A percentile compares a stretch with the other conserved stretches of the same genome.
phyloP scores from a whole-genome alignment of 108 stramenopile species.

The Fistulifera solaris region DNA sequence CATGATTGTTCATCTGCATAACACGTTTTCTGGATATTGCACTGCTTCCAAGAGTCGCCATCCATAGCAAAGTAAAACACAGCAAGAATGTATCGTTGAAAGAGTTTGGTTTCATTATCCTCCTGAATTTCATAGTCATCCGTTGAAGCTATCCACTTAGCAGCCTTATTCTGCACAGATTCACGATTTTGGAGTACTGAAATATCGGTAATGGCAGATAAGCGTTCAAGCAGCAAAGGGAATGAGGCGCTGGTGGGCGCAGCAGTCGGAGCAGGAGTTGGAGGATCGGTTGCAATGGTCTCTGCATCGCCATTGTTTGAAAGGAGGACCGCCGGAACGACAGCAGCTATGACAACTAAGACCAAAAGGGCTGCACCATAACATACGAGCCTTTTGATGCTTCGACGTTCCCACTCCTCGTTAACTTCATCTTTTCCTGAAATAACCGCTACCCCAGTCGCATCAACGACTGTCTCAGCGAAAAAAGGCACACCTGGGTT shows the following conservation, averaged over 20 bases:
- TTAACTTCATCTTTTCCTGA: conserved; percentile 7
- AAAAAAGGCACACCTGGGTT: conserved; percentile 8
- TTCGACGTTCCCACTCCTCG: conserved; percentile 6
- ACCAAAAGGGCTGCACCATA: conserved; percentile 5
- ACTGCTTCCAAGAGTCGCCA: background rate
- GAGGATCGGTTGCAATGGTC: background rate
- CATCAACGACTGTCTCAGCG: conserved; percentile 15
- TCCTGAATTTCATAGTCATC: conserved; percentile 7
- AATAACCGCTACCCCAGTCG: conserved; percentile 14
- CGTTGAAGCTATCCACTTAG: conserved; percentile 25
- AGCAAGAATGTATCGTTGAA: conserved; percentile 25
- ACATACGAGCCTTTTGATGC: background rate
- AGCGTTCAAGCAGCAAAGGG: conserved; percentile 1
- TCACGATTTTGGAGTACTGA: background rate
- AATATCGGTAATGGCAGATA: too few species aligned
- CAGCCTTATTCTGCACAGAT: conserved; percentile 26
- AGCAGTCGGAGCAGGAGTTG: conserved; percentile 2
- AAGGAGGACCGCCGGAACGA: conserved; percentile 6
- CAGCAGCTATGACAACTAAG: conserved; percentile 4
- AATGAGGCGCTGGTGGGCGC: background rate
- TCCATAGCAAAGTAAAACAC: conserved; percentile 24
- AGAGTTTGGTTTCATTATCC: background rate
- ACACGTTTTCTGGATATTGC: background rate
- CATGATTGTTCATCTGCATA: conserved; percentile 1
- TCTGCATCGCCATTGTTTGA: background rate